Conservation (phyloP, 495 filamentous ascomycete species). For the Neurospora sp. region DNA sequence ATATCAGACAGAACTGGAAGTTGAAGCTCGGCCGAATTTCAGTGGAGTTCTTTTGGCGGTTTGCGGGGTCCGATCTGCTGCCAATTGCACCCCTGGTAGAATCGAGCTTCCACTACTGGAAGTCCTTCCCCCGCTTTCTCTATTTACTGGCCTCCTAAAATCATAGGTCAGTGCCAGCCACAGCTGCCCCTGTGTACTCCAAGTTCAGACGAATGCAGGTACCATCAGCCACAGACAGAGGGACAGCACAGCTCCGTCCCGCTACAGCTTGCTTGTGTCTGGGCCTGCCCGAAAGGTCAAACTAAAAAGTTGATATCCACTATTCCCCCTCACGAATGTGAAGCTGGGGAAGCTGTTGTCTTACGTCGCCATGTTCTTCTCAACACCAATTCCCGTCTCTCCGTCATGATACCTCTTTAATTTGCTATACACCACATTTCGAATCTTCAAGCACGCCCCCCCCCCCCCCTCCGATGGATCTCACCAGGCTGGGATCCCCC, state of each 20-base stretch:
- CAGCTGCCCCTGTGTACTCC: neutral
- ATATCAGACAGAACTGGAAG: neutral
- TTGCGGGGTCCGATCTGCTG: neutral
- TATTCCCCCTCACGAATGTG: neutral
- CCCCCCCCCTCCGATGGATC: neutral
- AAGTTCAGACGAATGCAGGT: neutral
- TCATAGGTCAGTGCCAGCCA: neutral
- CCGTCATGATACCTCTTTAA: neutral
- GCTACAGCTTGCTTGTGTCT: neutral
- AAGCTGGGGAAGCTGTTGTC: neutral
- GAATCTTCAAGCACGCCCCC: neutral
- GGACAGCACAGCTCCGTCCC: neutral
- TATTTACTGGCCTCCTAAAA: neutral
- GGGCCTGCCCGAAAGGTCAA: neutral
- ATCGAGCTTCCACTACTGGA: neutral
- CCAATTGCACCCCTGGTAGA: neutral
- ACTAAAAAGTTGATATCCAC: neutral
- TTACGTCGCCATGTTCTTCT: neutral
- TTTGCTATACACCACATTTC: neutral
- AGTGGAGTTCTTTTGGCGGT: neutral
- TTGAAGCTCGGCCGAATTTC: neutral
- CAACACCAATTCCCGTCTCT: neutral
- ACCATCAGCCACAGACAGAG: neutral
- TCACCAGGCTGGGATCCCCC: neutral
- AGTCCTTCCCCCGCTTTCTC: neutral